Conservation (phyloP, 257 asterid genomes). For the Nicotiana tabacum region DNA sequence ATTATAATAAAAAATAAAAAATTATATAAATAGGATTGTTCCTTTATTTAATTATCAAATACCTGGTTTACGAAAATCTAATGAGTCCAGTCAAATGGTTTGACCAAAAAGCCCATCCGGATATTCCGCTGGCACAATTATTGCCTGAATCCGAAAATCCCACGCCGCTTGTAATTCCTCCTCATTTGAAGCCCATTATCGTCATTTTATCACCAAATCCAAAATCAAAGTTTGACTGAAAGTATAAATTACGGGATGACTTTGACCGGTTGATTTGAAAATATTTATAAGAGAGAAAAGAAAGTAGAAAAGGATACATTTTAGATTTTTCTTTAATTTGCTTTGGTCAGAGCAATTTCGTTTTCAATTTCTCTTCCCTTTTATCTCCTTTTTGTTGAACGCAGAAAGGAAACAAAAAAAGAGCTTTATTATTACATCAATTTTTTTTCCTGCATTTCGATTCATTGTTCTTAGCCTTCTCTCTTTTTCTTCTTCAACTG, state of each 20-base stretch:
- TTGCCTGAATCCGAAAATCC: background rate
- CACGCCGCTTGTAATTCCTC: background rate
- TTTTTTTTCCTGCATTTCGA: background rate
- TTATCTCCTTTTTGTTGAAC: background rate
- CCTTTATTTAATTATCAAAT: no score
- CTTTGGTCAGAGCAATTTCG: background rate
- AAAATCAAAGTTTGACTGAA: conserved; percentile 20
- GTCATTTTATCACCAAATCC: conserved; percentile 18
- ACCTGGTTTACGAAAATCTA: no score
- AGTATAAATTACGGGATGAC: conserved; percentile 17
- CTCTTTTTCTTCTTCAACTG: background rate
- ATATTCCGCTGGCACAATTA: conserved; percentile 22
- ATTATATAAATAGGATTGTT: no score
- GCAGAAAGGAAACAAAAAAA: background rate
- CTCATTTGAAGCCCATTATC: background rate
- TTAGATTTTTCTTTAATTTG: background rate
- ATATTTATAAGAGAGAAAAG: background rate
- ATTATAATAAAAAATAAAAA: no score
- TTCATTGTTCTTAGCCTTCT: conserved; percentile 8
- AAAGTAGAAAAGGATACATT: background rate
- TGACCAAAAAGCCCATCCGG: conserved; percentile 18
- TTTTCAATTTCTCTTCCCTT: background rate
- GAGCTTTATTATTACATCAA: background rate
- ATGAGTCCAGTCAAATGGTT: conserved; percentile 14
- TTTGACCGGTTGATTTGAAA: conserved; percentile 23